Evolutionary conservation across 352 stramenopile genomes (phyloP).

Genomic region (Phytophthora boehmeriae): DNA sequence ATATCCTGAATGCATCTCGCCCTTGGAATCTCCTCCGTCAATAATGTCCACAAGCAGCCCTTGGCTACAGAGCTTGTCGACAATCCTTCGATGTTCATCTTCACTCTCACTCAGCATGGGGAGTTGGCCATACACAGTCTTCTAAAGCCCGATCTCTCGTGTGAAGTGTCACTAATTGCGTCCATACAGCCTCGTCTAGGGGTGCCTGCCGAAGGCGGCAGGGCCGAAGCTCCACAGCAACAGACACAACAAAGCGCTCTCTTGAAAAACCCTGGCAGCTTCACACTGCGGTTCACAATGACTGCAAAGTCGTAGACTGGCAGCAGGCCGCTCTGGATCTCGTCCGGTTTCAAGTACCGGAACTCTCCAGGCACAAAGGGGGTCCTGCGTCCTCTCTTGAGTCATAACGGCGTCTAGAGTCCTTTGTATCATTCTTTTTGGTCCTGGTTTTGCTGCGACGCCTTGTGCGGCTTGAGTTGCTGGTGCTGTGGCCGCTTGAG

Average conservation of each 20-base stretch:
- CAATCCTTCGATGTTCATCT: slow-evolving; percentile 81
- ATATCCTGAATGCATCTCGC: slow-evolving; percentile 83
- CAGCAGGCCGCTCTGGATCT: slow-evolving; percentile 65
- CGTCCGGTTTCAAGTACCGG: slow-evolving; percentile 81
- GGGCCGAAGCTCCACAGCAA: slow-evolving; percentile 31
- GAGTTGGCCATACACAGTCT: slow-evolving; percentile 66
- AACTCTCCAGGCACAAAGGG: slow-evolving; percentile 52
- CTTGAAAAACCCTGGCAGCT: slow-evolving; percentile 38
- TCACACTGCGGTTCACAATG: slow-evolving; percentile 76
- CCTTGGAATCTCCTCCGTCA: slow-evolving; percentile 78
- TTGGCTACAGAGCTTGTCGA: slow-evolving; percentile 76
- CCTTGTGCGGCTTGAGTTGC: slow-evolving; percentile 19
- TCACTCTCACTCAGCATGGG: slow-evolving; percentile 65
- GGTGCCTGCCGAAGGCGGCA: slow-evolving; percentile 8
- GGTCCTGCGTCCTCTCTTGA: slow-evolving; percentile 30
- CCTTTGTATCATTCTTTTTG: slow-evolving; percentile 15
- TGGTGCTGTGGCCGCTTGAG: slow-evolving; percentile 19
- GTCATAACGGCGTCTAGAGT: slow-evolving; percentile 5
- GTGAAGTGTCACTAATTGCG: slow-evolving; percentile 33
- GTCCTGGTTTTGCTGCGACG: slow-evolving; percentile 8
- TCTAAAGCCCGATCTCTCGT: slow-evolving; percentile 64
- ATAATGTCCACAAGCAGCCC: slow-evolving; percentile 85
- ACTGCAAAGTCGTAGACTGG: slow-evolving; percentile 83
- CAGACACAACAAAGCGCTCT: slow-evolving; percentile 38
- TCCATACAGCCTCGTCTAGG: slow-evolving; percentile 26